A percentile compares a stretch with the other conserved stretches of the same genome.
Evolutionary conservation across 2,329 filamentous ascomycete genomes (phyloP).

Genomic region (Corniculantispora saksenae): DNA sequence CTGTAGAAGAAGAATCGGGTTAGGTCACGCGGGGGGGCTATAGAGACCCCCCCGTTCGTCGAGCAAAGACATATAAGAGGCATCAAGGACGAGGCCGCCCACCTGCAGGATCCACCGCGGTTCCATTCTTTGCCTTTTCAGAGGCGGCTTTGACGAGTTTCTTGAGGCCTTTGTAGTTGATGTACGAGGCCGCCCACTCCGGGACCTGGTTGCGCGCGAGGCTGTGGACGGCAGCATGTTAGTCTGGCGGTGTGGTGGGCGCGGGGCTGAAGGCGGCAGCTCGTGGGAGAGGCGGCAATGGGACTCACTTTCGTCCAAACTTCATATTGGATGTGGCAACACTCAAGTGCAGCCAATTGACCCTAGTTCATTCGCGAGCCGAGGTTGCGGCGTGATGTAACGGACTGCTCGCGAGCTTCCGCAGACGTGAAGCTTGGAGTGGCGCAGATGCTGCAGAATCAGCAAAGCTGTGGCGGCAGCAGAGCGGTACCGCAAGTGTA

Average conservation of each 20-base stretch:
- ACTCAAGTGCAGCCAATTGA: slow-evolving; percentile 2
- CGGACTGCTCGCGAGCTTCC: neutral
- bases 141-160: slow-evolving; percentile 87
- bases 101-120: slow-evolving; percentile 88
- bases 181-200: slow-evolving; percentile 81
- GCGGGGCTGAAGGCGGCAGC: neutral
- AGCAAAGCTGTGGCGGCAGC: neutral
- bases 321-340: slow-evolving; percentile 49
- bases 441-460: neutral
- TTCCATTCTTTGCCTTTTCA: slow-evolving; percentile 64
- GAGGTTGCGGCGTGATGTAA: neutral
- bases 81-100: slow-evolving; percentile 42
- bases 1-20: slow-evolving; percentile 49
- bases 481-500: neutral
- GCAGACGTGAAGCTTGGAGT: neutral
- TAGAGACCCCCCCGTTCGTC: slow-evolving; percentile 26
- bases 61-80: slow-evolving; percentile 12
- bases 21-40: slow-evolving; percentile 33
- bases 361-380: neutral
- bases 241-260: slow-evolving; percentile 24
- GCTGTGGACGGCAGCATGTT: slow-evolving; percentile 37
- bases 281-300: neutral
- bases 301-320: slow-evolving; percentile 62
- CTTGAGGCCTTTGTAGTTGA: slow-evolving; percentile 90
- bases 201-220: slow-evolving; percentile 82